Evolutionary conservation across 257 asterid genomes (phyloP).

Genomic region (Solanum piurae): DNA sequence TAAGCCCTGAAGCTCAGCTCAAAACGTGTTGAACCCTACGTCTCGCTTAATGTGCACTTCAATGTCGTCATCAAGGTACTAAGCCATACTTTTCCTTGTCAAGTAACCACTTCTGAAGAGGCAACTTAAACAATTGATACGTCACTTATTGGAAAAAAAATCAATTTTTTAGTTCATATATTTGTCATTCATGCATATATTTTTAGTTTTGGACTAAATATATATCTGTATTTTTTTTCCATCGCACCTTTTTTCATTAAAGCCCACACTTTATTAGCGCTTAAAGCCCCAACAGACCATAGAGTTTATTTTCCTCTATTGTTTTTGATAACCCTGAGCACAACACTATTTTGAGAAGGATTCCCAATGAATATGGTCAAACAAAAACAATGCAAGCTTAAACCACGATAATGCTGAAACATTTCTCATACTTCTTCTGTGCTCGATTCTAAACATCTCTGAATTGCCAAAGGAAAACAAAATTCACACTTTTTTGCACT

Average conservation of each 20-base stretch:
- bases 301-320: neutral
- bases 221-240: neutral
- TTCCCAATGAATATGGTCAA: neutral
- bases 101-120: neutral
- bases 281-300: neutral
- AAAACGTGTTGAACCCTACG: neutral
- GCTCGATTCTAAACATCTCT: neutral
- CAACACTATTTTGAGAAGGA: neutral
- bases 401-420: neutral
- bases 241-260: neutral
- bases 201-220: neutral
- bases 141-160: too few species aligned
- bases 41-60: neutral
- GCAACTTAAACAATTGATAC: too few species aligned
- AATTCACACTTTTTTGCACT: neutral
- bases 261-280: neutral
- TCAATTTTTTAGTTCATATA: too few species aligned
- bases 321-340: neutral
- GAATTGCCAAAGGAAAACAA: neutral
- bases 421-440: neutral
- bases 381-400: neutral
- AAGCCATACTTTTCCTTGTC: neutral
- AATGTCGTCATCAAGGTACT: neutral
- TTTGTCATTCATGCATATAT: neutral
- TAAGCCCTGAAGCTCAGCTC: neutral